phyloP scores from a whole-genome alignment of 2,329 filamentous ascomycete genomes.

The Plenodomus tracheiphilus region DNA sequence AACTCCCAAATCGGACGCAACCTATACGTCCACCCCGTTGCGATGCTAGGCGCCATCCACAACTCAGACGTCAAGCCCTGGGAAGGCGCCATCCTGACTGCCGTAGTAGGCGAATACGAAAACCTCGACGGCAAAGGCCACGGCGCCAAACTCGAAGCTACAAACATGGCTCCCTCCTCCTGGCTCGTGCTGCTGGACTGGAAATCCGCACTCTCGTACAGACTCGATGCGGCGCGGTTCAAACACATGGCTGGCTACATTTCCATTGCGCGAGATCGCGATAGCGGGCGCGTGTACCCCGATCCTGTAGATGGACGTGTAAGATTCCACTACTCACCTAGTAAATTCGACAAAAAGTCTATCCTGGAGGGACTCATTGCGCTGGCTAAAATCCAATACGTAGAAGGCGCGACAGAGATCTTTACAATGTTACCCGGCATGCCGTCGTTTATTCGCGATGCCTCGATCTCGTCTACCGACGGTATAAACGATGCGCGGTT shows the following conservation, averaged over 20 bases:
- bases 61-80: conserved; percentile 65
- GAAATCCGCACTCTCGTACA: conserved; percentile 70
- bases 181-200: conserved; percentile 68
- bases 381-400: conserved; percentile 74
- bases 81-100: conserved; percentile 78
- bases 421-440: conserved; percentile 65
- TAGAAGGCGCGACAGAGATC: conserved; percentile 80
- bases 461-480: conserved; percentile 15
- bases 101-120: conserved; percentile 75
- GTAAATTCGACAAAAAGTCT: conserved; percentile 71
- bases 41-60: conserved; percentile 62
- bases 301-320: conserved; percentile 69
- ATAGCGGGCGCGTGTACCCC: conserved; percentile 72
- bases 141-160: conserved; percentile 78
- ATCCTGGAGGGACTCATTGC: conserved; percentile 72
- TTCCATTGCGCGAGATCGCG: conserved; percentile 72
- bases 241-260: conserved; percentile 74
- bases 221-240: conserved; percentile 69
- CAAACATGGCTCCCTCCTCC: conserved; percentile 72
- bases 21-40: conserved; percentile 78
- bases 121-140: conserved; percentile 80
- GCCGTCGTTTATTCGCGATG: conserved; percentile 62
- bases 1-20: conserved; percentile 83
- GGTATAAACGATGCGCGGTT: conserved; percentile 65
- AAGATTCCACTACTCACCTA: conserved; percentile 70